phyloP scores from a whole-genome alignment of 306 rosid genomes.

The Nissolia schottii region DNA sequence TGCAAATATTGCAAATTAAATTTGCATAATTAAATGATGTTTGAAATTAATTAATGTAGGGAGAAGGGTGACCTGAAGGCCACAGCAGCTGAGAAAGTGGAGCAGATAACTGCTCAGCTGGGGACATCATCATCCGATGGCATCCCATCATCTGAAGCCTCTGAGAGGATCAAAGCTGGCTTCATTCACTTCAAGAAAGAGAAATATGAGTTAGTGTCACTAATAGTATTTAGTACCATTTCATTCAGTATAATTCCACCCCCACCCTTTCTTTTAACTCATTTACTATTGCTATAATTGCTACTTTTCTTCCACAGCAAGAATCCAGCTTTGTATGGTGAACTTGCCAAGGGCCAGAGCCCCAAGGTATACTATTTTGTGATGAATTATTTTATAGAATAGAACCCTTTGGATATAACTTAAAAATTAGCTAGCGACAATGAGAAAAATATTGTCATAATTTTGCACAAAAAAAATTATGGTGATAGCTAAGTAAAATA shows the following conservation, averaged over 20 bases:
- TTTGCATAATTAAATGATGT: neutral
- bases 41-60: too few species aligned
- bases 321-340: conserved; percentile 73
- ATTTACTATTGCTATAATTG: neutral
- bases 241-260: neutral
- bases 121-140: conserved; percentile 33
- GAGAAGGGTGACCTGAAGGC: conserved; percentile 67
- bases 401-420: neutral
- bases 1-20: neutral
- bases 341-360: conserved; percentile 91
- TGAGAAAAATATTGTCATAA: too few species aligned
- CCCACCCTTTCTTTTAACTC: conserved; percentile 8
- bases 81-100: conserved; percentile 70
- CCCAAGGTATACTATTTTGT: conserved; percentile 64
- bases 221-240: neutral
- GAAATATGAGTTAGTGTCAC: conserved; percentile 84
- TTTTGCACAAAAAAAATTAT: too few species aligned
- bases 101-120: conserved; percentile 68
- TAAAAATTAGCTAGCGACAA: too few species aligned
- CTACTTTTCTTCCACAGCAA: conserved; percentile 43
- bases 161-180: conserved; percentile 81
- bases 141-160: conserved; percentile 46
- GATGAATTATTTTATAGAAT: neutral
- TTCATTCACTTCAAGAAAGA: conserved; percentile 79
- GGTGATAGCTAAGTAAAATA: too few species aligned